These are phyloP conservation scores for Limnanthes douglasii DNA, from an alignment of 345 rosid species.

Conservation along the genomic window DNA sequence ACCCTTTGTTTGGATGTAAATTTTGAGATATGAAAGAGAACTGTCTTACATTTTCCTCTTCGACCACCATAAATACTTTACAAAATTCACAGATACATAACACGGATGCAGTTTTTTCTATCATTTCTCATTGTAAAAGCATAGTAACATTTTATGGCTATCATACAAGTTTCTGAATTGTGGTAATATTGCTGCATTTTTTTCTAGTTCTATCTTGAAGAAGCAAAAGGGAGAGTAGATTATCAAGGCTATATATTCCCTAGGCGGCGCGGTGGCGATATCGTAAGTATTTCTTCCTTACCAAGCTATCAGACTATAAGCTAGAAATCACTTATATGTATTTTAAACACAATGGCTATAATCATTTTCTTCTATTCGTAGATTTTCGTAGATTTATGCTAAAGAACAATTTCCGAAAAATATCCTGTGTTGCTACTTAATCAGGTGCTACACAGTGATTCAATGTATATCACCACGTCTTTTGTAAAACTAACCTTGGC, in stretches of 20 bases:
- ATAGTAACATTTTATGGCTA: neutral
- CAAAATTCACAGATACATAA: too few species aligned
- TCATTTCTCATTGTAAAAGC: neutral
- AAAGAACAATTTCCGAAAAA: neutral
- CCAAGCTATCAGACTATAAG: neutral
- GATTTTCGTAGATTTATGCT: too few species aligned
- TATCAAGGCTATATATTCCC: conserved; percentile 91
- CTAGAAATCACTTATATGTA: too few species aligned
- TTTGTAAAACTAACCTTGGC: too few species aligned
- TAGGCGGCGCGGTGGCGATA: conserved; percentile 50
- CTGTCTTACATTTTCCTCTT: too few species aligned
- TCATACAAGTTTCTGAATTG: neutral
- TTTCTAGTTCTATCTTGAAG: conserved; percentile 66
- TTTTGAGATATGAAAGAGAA: too few species aligned
- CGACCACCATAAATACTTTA: too few species aligned
- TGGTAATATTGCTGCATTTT: neutral
- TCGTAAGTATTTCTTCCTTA: conserved; percentile 27
- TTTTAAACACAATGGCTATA: too few species aligned
- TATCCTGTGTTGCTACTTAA: neutral
- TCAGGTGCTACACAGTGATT: neutral
- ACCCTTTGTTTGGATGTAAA: too few species aligned
- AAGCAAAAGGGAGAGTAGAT: conserved; percentile 76
- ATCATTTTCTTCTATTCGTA: too few species aligned
- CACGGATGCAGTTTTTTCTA: neutral
- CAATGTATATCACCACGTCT: too few species aligned